Evolutionary conservation across 2,329 filamentous ascomycete species (phyloP).

Genomic region (Pseudogymnoascus sp.): DNA sequence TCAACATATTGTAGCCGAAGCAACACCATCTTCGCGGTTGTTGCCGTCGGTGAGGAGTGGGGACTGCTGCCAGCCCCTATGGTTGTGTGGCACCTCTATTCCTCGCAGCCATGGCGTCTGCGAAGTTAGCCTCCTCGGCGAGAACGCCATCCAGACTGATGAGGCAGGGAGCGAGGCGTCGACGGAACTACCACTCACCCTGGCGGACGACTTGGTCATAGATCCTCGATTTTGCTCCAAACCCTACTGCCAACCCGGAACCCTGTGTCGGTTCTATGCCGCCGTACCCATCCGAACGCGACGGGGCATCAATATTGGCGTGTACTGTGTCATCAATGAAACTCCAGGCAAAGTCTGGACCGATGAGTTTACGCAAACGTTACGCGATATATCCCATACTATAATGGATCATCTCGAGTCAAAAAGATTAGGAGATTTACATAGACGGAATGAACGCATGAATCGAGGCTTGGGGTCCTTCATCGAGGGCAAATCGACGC

Average conservation of each 20-base stretch:
- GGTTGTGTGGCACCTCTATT: neutral
- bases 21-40: neutral
- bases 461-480: conserved; percentile 45
- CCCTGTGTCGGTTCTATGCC: conserved; percentile 20
- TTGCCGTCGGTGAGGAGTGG: neutral
- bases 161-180: neutral
- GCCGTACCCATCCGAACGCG: conserved; percentile 21
- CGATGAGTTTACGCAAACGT: neutral
- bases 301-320: conserved; percentile 22
- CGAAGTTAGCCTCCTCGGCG: neutral
- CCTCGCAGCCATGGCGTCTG: conserved; percentile 2
- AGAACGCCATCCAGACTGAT: neutral
- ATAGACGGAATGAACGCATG: conserved; percentile 44
- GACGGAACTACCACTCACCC: neutral
- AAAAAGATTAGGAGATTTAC: conserved; percentile 42
- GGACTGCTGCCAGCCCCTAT: neutral
- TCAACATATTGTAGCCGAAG: neutral
- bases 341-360: conserved; percentile 26
- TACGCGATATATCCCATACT: conserved; percentile 41
- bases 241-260: conserved; percentile 5
- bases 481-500: conserved; percentile 40
- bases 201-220: neutral
- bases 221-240: neutral
- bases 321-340: conserved; percentile 21
- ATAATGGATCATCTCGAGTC: conserved; percentile 54